Evolutionary conservation across 2,329 filamentous ascomycete genomes (phyloP).

Genomic region (Helotiales sp.): DNA sequence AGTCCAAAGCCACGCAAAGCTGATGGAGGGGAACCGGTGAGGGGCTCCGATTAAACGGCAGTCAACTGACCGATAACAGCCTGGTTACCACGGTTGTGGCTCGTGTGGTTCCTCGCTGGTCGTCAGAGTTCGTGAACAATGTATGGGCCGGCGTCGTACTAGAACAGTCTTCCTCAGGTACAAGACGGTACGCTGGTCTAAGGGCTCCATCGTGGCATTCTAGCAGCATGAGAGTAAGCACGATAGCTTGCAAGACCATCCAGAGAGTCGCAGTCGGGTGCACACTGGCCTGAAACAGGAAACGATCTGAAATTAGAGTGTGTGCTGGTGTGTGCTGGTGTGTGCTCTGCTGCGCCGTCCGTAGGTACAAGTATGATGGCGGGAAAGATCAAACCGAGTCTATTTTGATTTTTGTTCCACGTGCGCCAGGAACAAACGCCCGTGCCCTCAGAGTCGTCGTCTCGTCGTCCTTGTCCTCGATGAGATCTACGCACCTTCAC

Average conservation of each 20-base stretch:
- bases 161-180: background rate
- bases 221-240: background rate
- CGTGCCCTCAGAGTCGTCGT: background rate
- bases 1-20: too few species aligned
- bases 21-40: background rate
- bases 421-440: slow-evolving; percentile 1
- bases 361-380: background rate
- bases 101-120: background rate
- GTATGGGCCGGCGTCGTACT: background rate
- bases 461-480: background rate
- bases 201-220: background rate
- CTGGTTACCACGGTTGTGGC: too few species aligned
- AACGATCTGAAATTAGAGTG: background rate
- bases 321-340: background rate
- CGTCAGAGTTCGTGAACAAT: background rate
- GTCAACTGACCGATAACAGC: too few species aligned
- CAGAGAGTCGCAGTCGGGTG: background rate
- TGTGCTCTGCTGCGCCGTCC: background rate
- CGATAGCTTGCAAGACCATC: background rate
- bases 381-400: background rate
- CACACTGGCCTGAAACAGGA: background rate
- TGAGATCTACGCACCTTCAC: background rate
- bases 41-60: background rate
- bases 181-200: background rate
- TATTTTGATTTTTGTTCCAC: background rate